Conservation (phyloP, 345 rosid genomes). For the Pugionium dolabratum region DNA sequence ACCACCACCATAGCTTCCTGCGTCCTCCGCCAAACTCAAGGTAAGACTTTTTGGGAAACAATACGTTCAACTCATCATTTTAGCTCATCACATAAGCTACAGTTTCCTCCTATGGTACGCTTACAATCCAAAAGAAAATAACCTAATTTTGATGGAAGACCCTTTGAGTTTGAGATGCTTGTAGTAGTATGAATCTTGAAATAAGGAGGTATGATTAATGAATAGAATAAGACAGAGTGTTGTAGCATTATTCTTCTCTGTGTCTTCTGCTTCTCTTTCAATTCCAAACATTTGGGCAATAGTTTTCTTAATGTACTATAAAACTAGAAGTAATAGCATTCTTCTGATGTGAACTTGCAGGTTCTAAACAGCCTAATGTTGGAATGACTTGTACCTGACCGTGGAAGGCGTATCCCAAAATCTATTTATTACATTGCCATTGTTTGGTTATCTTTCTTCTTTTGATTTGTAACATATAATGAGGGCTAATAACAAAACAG, state of each 20-base stretch:
- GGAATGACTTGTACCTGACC: constrained; percentile 11
- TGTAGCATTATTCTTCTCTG: constrained; percentile 9
- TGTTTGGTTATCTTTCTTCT: constrained; percentile 18
- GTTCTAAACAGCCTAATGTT: constrained; percentile 28
- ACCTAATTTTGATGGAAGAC: constrained; percentile 2
- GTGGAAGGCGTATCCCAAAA: constrained; percentile 22
- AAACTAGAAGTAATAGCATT: not conserved
- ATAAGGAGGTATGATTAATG: not conserved
- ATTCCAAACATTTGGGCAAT: not conserved
- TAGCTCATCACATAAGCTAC: constrained; percentile 21
- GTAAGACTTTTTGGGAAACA: constrained; percentile 17
- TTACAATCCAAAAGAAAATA: constrained; percentile 1
- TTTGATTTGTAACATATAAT: constrained; percentile 32
- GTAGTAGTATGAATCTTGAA: constrained; percentile 14
- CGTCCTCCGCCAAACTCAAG: constrained; percentile 23
- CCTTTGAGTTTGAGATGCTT: not conserved
- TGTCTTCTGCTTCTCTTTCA: constrained; percentile 1
- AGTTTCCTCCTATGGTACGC: not conserved
- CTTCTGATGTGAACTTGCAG: constrained; percentile 23
- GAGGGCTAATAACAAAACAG: constrained; percentile 28
- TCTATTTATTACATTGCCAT: constrained; percentile 10
- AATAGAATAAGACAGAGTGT: constrained; percentile 12
- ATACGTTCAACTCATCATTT: constrained; percentile 9
- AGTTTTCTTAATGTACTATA: not conserved
- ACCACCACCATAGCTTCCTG: constrained; percentile 48